Evolutionary conservation across 352 stramenopile genomes (phyloP).

Genomic region (Pythium dissotocum): DNA sequence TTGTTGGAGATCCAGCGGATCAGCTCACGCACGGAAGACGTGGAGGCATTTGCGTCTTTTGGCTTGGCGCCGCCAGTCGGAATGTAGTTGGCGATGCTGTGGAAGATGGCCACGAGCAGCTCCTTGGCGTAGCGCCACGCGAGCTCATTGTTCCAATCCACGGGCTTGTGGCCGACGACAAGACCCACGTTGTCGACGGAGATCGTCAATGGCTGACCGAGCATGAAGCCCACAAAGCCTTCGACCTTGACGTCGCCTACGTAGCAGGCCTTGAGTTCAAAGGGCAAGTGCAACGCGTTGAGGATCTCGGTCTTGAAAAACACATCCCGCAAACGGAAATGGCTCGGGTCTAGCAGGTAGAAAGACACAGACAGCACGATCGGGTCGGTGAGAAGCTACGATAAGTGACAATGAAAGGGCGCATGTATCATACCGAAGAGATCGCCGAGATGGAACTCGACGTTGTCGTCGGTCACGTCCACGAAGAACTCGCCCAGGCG

Average conservation of each 20-base stretch:
- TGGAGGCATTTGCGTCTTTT: neutral
- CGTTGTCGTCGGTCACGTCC: slow-evolving; percentile 51
- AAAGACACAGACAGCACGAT: neutral
- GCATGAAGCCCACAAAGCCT: slow-evolving; percentile 55
- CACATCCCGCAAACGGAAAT: slow-evolving; percentile 60
- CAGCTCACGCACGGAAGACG: neutral
- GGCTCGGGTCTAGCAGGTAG: slow-evolving; percentile 49
- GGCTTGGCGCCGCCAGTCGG: neutral
- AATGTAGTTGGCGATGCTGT: slow-evolving; percentile 35
- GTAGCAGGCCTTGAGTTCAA: slow-evolving; percentile 65
- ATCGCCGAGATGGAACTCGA: slow-evolving; percentile 70
- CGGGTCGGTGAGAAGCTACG: neutral
- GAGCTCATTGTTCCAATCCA: slow-evolving; percentile 73
- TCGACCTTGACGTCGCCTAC: slow-evolving; percentile 69
- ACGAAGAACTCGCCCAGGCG: slow-evolving; percentile 69
- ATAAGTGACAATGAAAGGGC: neutral
- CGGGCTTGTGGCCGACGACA: slow-evolving; percentile 52
- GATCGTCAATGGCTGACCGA: slow-evolving; percentile 56
- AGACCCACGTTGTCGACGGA: slow-evolving; percentile 60
- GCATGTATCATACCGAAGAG: slow-evolving; percentile 50
- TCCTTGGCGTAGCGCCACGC: slow-evolving; percentile 71
- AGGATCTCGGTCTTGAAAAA: slow-evolving; percentile 69
- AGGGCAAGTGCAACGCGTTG: slow-evolving; percentile 66
- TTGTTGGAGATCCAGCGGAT: slow-evolving; percentile 50
- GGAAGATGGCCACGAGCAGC: slow-evolving; percentile 53